These are phyloP conservation scores for Leucosporidium scottii DNA, from an alignment of 768 basidiomycete genomes.

Conservation along the genomic window DNA sequence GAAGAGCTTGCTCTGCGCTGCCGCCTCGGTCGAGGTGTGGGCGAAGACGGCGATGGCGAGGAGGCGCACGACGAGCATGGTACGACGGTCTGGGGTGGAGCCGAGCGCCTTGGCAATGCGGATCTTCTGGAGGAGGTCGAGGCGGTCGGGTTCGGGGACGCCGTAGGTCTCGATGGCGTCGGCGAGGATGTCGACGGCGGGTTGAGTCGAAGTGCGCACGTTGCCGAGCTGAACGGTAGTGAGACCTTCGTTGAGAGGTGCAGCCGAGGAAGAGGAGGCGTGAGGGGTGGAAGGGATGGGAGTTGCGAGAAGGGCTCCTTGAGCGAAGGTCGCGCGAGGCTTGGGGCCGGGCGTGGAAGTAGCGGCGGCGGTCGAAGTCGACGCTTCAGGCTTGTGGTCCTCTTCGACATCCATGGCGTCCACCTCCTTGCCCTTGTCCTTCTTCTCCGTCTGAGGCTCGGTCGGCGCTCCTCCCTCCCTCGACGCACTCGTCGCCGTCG, in stretches of 20 bases:
- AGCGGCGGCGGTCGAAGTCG: constrained; percentile 8
- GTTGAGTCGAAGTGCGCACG: constrained; percentile 53
- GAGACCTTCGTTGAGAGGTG: constrained; percentile 36
- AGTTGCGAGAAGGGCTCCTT: constrained; percentile 12
- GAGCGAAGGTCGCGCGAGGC: constrained; percentile 18
- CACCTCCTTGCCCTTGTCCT: constrained; percentile 26
- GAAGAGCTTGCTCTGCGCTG: constrained; percentile 66
- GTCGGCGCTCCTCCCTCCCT: background rate
- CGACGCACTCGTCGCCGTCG: background rate
- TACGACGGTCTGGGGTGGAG: constrained; percentile 53
- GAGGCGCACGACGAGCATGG: constrained; percentile 71
- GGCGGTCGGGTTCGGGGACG: constrained; percentile 74
- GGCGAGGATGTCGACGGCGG: constrained; percentile 67
- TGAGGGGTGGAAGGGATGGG: constrained; percentile 39
- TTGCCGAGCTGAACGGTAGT: constrained; percentile 40
- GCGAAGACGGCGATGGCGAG: constrained; percentile 79
- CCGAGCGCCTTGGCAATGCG: constrained; percentile 64
- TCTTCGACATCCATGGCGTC: constrained; percentile 29
- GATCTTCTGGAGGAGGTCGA: constrained; percentile 79
- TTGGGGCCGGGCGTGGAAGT: constrained; percentile 19
- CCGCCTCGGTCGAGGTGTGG: constrained; percentile 31
- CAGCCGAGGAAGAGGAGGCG: constrained; percentile 35
- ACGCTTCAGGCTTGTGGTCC: background rate
- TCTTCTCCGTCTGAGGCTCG: constrained; percentile 15
- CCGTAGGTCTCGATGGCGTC: constrained; percentile 61